Evolutionary conservation across 2,329 filamentous ascomycete species (phyloP).

Genomic region (Aspergillus sojae): DNA sequence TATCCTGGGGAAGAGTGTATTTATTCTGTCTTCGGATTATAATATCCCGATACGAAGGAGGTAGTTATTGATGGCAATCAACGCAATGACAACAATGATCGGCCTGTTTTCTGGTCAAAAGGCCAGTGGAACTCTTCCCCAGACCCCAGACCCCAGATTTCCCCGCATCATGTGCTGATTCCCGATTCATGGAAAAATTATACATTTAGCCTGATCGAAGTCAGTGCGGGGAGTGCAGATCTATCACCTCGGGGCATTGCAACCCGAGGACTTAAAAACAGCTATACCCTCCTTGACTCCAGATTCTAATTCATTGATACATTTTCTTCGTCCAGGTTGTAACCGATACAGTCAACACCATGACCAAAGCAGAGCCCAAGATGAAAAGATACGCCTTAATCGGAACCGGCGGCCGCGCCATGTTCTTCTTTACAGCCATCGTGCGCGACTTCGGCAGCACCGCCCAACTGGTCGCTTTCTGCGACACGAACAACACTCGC

Average conservation of each 20-base stretch:
- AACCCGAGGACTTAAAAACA: neutral
- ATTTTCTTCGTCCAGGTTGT: neutral
- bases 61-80: neutral
- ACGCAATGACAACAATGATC: neutral
- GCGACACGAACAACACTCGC: constrained; percentile 64
- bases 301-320: too few relatives aligned
- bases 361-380: neutral
- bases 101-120: neutral
- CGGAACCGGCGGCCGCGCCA: constrained; percentile 62
- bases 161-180: neutral
- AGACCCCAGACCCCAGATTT: neutral
- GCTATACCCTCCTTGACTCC: neutral
- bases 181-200: constrained; percentile 4
- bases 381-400: constrained; percentile 35
- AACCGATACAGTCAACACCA: neutral
- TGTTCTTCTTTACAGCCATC: constrained; percentile 64
- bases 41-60: neutral
- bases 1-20: neutral
- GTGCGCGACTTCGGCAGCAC: constrained; percentile 55
- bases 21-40: neutral
- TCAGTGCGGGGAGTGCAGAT: neutral
- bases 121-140: neutral
- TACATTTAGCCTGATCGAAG: neutral
- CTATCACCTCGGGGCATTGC: neutral
- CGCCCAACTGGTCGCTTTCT: constrained; percentile 58